These are phyloP conservation scores for Colletotrichum sp. DNA, from an alignment of 2,329 filamentous ascomycete species.

Conservation along the genomic window DNA sequence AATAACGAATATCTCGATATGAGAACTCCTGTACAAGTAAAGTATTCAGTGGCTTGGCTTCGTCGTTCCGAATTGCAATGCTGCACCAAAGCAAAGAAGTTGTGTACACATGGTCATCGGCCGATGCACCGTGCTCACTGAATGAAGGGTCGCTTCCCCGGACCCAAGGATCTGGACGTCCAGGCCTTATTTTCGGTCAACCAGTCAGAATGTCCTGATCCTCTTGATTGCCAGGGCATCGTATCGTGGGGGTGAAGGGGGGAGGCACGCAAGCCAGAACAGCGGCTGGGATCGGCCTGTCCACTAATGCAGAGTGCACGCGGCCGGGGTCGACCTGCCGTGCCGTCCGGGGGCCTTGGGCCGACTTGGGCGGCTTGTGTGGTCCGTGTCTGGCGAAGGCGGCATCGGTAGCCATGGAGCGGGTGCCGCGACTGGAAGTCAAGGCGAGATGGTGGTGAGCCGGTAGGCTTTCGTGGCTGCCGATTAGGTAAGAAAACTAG, in stretches of 20 bases:
- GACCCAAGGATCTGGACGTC: background rate
- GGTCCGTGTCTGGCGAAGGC: background rate
- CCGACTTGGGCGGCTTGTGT: background rate
- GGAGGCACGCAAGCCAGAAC: background rate
- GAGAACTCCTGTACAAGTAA: background rate
- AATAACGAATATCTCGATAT: background rate
- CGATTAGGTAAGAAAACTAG: background rate
- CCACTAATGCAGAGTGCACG: background rate
- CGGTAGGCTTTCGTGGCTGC: background rate
- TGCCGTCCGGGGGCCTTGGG: background rate
- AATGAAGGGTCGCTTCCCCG: background rate
- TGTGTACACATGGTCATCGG: background rate
- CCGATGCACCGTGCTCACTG: background rate
- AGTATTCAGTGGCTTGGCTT: background rate
- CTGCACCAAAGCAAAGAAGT: background rate
- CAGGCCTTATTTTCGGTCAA: background rate
- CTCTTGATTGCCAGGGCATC: background rate
- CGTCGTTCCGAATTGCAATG: background rate
- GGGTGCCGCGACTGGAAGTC: background rate
- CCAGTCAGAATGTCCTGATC: background rate
- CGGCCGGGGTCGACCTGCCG: background rate
- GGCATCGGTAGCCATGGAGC: background rate
- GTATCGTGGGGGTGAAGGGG: background rate
- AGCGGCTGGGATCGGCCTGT: background rate
- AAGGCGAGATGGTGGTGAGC: background rate